Conservation (phyloP, 192 early-diverging fungal species). For the Gaertneriomyces semiglobifer region DNA sequence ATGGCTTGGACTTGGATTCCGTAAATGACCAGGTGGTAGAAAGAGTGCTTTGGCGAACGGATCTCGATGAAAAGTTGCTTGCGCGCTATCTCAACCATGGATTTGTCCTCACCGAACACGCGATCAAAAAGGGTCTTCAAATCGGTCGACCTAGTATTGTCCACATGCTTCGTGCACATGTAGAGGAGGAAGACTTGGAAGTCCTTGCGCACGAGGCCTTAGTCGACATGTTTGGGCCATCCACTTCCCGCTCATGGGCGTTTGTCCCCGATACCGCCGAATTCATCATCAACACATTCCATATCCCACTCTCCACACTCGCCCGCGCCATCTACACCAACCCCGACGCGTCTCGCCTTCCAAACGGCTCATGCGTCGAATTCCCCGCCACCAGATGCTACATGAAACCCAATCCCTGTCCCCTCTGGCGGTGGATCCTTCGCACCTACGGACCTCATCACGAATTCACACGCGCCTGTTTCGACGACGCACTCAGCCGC, state of each 20-base stretch:
- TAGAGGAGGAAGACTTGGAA: slow-evolving; percentile 22
- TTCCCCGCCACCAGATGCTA: slow-evolving; percentile 50
- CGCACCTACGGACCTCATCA: slow-evolving; percentile 45
- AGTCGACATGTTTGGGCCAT: slow-evolving; percentile 50
- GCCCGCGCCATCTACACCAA: slow-evolving; percentile 28
- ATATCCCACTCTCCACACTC: slow-evolving; percentile 35
- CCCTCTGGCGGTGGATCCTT: slow-evolving; percentile 51
- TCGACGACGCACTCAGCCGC: slow-evolving; percentile 52
- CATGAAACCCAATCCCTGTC: slow-evolving; percentile 49
- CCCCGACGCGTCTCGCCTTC: slow-evolving; percentile 8
- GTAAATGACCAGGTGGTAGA: slow-evolving; percentile 49
- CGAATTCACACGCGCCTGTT: slow-evolving; percentile 49
- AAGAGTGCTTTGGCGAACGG: slow-evolving; percentile 42
- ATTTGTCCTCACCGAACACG: slow-evolving; percentile 30
- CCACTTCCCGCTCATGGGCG: slow-evolving; percentile 35
- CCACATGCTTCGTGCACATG: slow-evolving; percentile 27
- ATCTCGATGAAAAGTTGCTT: slow-evolving; percentile 32
- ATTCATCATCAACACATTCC: slow-evolving; percentile 31
- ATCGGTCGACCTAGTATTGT: slow-evolving; percentile 35
- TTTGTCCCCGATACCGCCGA: slow-evolving; percentile 39
- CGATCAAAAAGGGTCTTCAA: slow-evolving; percentile 46
- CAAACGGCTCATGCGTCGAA: slow-evolving; percentile 35
- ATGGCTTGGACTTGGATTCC: slow-evolving; percentile 35
- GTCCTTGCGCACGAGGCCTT: slow-evolving; percentile 41
- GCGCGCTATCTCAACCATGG: slow-evolving; percentile 36